Base-by-base conservation (phyloP, 2,329 filamentous ascomycete genomes). In the Blastomyces parvus region DNA sequence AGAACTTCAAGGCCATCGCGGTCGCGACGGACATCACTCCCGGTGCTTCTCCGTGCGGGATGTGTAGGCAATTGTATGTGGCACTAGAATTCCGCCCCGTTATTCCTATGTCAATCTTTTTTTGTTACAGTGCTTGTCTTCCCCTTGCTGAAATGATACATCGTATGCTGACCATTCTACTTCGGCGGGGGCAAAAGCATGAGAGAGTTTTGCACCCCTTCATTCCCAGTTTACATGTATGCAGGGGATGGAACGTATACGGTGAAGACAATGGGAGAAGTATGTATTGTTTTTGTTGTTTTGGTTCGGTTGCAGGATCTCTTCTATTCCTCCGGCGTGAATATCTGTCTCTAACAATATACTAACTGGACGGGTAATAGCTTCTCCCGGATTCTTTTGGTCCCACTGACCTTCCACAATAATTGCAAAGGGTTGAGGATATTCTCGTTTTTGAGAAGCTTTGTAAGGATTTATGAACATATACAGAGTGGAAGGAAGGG, bases 171-270 rank as follows among this genome's bases (percentile, higher is more conserved):
- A 57, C 17, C 17, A 30, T 53, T 19, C 22, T 33, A 27, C 13
- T 36, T 22, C 50, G 1, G 33, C n/a, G 14, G 25, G 36, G 14
- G 2, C 27, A 46, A 42, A 61, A 78, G 76, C 61, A 91, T 93
- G 67, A 86, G 88, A 58, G 89, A 93, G 77, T 92, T 92, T 71
- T 88, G 85, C 68, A 75, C 82, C 7, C 72, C 86, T n/a, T 78
- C 81, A 6, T 86, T 84, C 64, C 93, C 91, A 0, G 83, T 99
- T 63, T 86, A 96, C 74, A 96, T 97, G 93, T 96, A 95, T 76
- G 91, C 95, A 75, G 88, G 87, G 74, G 83, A 91, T 66, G 88
- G 87, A 1, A 84, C 87, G 65, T 91, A 72, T 61, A 70, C 64
- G 22, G 61, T 75, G 42, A 71, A 68, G 66, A 76, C 73, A 3